These are phyloP conservation scores for Cutaneotrichosporon daszewskae DNA, from an alignment of 1,284 basidiomycete genomes.

Conservation along the genomic window DNA sequence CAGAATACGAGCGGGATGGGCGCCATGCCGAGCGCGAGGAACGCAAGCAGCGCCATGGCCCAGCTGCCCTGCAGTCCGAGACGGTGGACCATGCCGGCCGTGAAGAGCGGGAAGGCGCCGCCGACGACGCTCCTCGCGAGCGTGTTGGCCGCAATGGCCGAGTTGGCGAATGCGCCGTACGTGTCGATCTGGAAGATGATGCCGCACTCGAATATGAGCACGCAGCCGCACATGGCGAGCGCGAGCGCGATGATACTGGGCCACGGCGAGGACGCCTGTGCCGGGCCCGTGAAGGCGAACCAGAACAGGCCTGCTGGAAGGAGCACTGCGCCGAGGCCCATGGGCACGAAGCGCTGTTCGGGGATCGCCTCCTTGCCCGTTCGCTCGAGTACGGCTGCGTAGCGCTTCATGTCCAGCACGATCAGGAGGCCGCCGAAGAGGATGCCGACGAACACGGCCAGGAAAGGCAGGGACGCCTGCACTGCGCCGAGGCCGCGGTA, in stretches of 20 bases:
- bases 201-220: constrained; percentile 19
- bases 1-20: constrained; percentile 20
- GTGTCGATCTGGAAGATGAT: constrained; percentile 21
- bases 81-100: constrained; percentile 20
- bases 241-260: constrained; percentile 19
- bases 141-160: constrained; percentile 26
- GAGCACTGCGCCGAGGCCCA: constrained; percentile 17
- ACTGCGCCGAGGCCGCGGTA: constrained; percentile 13
- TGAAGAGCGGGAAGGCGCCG: constrained; percentile 23
- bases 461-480: constrained; percentile 9
- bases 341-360: constrained; percentile 21
- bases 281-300: constrained; percentile 26
- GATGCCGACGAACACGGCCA: constrained; percentile 20
- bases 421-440: constrained; percentile 16
- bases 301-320: constrained; percentile 21
- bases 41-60: constrained; percentile 17
- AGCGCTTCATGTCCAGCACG: constrained; percentile 20
- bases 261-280: constrained; percentile 16
- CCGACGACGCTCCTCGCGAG: constrained; percentile 15
- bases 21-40: constrained; percentile 11
- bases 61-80: constrained; percentile 16
- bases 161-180: constrained; percentile 21
- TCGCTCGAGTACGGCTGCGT: constrained; percentile 5
- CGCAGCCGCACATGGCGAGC: constrained; percentile 20
- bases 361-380: constrained; percentile 8